Conservation (phyloP, 257 asterid genomes). For the Avicennia marina region DNA sequence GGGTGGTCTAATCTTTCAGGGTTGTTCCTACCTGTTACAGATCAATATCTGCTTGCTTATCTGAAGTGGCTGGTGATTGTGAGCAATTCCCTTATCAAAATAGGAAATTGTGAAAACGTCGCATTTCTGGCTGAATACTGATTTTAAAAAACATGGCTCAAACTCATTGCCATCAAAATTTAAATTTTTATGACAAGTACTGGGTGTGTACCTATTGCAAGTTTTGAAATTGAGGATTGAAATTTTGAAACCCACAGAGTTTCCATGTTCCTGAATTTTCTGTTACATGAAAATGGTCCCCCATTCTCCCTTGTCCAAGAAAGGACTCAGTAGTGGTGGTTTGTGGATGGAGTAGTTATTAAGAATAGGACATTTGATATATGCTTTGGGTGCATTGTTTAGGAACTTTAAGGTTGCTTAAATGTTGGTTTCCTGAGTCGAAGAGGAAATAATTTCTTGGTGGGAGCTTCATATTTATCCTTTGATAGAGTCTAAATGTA, state of each 20-base stretch:
- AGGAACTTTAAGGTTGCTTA: too few relatives aligned
- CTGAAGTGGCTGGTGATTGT: slow-evolving; percentile 3
- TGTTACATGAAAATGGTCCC: neutral
- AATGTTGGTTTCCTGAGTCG: neutral
- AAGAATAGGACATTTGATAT: neutral
- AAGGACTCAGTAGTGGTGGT: neutral
- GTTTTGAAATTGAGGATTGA: neutral
- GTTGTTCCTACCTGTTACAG: slow-evolving; percentile 11
- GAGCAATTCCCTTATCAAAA: neutral
- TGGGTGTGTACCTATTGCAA: neutral
- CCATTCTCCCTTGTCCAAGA: neutral
- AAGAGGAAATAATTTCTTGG: neutral
- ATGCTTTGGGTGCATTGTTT: neutral
- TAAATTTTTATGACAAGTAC: neutral
- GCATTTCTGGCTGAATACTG: neutral
- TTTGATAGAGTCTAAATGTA: too few relatives aligned
- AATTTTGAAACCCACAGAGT: neutral
- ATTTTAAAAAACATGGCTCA: slow-evolving; percentile 8
- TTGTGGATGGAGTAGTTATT: slow-evolving; percentile 5
- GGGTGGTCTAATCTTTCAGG: slow-evolving; percentile 71
- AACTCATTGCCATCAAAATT: neutral
- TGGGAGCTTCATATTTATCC: neutral
- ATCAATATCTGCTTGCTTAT: slow-evolving; percentile 14
- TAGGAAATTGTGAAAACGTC: neutral
- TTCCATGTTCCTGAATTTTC: neutral